Conservation (phyloP, 75 land plant species). For the Pinus tabuliformis region DNA sequence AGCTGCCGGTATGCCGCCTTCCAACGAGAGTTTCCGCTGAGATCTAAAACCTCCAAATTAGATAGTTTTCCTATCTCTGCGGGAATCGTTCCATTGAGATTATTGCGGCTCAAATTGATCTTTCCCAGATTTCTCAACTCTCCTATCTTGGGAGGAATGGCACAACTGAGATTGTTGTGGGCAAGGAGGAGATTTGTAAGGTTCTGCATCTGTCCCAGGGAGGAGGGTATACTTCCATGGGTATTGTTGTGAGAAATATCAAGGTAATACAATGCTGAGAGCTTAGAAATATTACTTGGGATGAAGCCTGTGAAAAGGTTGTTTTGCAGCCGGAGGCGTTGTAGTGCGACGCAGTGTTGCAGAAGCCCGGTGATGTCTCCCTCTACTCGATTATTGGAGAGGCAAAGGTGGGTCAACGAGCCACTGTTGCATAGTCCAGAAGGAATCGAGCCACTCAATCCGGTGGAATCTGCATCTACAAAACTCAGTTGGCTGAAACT, state of each 20-base stretch:
- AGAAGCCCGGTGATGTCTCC: not conserved
- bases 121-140: slow-evolving; percentile 27
- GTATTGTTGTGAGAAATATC: slow-evolving; percentile 31
- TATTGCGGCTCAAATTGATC: slow-evolving; percentile 35
- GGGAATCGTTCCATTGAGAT: slow-evolving; percentile 50
- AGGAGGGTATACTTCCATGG: slow-evolving; percentile 19
- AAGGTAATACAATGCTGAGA: slow-evolving; percentile 15
- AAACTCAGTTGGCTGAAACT: not conserved
- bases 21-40: slow-evolving; percentile 57
- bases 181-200: slow-evolving; percentile 57
- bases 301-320: slow-evolving; percentile 30
- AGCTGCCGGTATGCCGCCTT: slow-evolving; percentile 47
- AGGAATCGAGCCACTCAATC: not conserved
- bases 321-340: not conserved
- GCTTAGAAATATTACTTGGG: slow-evolving; percentile 43
- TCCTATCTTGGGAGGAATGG: slow-evolving; percentile 49
- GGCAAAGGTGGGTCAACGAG: not conserved
- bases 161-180: slow-evolving; percentile 40
- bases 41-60: slow-evolving; percentile 50
- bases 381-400: not conserved
- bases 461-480: not conserved
- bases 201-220: slow-evolving; percentile 42
- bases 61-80: slow-evolving; percentile 42
- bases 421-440: not conserved
- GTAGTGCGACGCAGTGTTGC: not conserved